Percentiles rank a stretch among this genome's conserved stretches.
Evolutionary conservation across 306 rosid species (phyloP).

Genomic region (Ammopiptanthus mongolicus): DNA sequence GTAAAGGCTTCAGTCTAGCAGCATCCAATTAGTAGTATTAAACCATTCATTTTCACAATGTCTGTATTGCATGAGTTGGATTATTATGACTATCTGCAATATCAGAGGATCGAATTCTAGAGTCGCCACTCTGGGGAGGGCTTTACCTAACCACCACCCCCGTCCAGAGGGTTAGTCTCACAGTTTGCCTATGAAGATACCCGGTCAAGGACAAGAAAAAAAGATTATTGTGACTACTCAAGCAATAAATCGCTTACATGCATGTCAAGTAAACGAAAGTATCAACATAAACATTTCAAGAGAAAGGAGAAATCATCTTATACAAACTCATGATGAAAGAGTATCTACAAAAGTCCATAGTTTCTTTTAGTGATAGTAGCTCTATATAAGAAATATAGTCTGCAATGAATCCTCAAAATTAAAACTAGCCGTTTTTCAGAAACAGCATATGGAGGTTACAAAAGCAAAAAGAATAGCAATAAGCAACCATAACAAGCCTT

Average conservation of each 20-base stretch:
- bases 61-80: not conserved
- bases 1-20: not conserved
- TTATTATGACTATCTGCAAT: not conserved
- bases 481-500: constrained; percentile 28
- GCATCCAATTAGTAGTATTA: not conserved
- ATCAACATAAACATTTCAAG: not conserved
- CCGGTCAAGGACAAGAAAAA: too few species aligned
- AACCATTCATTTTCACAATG: not conserved
- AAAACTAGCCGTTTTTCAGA: constrained; percentile 8
- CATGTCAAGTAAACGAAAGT: not conserved
- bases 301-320: not conserved
- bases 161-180: too few species aligned
- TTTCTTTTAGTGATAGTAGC: constrained; percentile 16
- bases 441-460: constrained; percentile 23
- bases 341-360: constrained; percentile 31
- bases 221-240: not conserved
- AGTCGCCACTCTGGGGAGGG: too few species aligned
- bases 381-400: constrained; percentile 12
- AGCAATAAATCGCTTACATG: not conserved
- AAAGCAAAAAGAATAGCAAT: constrained; percentile 17
- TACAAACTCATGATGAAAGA: constrained; percentile 6
- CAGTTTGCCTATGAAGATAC: too few species aligned
- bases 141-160: too few species aligned
- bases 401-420: constrained; percentile 23
- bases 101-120: too few species aligned